Evolutionary conservation across 371 early-diverging fungal genomes (phyloP), one percentile per base, ranked within the genome.

Genomic region (Mortierella sp.): DNA sequence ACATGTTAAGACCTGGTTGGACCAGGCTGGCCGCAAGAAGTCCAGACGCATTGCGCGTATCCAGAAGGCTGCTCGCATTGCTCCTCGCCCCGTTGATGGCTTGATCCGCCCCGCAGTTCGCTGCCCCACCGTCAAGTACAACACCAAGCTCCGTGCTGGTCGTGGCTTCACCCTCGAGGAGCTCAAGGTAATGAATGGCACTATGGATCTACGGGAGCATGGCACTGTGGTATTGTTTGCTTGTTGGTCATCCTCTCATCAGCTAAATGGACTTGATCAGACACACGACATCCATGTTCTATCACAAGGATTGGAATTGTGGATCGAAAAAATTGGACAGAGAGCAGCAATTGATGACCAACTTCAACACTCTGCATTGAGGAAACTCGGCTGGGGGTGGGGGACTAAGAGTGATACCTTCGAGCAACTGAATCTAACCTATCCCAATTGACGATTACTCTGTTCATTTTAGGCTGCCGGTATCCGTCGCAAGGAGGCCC

Each of bases 81-180:
- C 97, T 55, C 99, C 99, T 67, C 92, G 95, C 72, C 99, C 99
- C 79, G 87, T 96, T 68, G 97, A 99, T 83, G 95, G 94, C 85
- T 94, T 95, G 57, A 90, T 98, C 80, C 93, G 98, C 81, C 99
- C 99, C 50, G 96, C 96, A 68, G 98, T 99, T 60, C 92, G 96
- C 78, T 96, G 98, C 86, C 97, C 94, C 54, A 98, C 99, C 72
- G 82, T 96, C 80, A 95, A 96, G 85, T 99, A 99, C 95, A 99
- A 99, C 96, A 93, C 87, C 86, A 98, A 98, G 91, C 87, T 98
- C 73, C 91, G 99, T 79, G 89, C 94, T 71, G 99, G 99, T 67
- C 92, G 97, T 80, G 99, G 99, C 69, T 99, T 99, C 91, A 98
- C 99, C 63, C 85, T 96, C 50, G 98, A 96, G 70, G 99, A 99